Evolutionary conservation across 2,329 filamentous ascomycete genomes (phyloP), one percentile per base, ranked within the genome.

Genomic region (Xylaria arbuscula): DNA sequence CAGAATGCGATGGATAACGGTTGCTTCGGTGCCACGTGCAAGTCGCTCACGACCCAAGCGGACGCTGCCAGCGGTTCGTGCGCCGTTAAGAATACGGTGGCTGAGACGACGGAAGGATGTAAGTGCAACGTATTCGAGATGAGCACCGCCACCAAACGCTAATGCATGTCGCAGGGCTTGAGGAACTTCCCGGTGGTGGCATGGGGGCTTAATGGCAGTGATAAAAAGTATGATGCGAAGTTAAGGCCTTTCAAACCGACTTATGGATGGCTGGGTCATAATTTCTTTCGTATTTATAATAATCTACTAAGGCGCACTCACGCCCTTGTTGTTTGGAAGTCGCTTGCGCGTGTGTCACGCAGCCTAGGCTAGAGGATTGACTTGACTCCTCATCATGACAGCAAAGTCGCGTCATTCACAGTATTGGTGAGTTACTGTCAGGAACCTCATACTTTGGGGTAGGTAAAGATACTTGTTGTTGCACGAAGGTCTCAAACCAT

Each of bases 311-410:
- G 28, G 28, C 28, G 28, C 28, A 28, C 28, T 28, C 28, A 28
- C 28, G 28, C 28, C 28, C 28, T 28, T 3, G 28, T 5, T 28
- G 28, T 28, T 28, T 28, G 3, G 28, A 5, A 28, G 28, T 5
- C 5, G 28, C 28, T 28, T 28, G 28, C 28, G 28, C 28, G 3
- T 28, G 28, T 28, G 28, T 28, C 28, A 28, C 28, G 28, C 28
- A 28, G 28, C 5, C 28, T 28, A 28, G 3, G 53, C 69, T 22
- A 66, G 53, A 40, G 74, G 74, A 51, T 76, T 72, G 32, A 75
- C 71, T 54, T 76, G 73, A 40, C 74, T 72, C 56, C 73, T 68
- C 24, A 73, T 76, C 47, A 74, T 76, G 64, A 76, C 74, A 48
- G 74, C 75, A 51, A 34, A 45, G 38, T 58, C 57, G 53, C 32